Evolutionary conservation across 1,284 basidiomycete species (phyloP).

Genomic region (Anthracocystis setariae): DNA sequence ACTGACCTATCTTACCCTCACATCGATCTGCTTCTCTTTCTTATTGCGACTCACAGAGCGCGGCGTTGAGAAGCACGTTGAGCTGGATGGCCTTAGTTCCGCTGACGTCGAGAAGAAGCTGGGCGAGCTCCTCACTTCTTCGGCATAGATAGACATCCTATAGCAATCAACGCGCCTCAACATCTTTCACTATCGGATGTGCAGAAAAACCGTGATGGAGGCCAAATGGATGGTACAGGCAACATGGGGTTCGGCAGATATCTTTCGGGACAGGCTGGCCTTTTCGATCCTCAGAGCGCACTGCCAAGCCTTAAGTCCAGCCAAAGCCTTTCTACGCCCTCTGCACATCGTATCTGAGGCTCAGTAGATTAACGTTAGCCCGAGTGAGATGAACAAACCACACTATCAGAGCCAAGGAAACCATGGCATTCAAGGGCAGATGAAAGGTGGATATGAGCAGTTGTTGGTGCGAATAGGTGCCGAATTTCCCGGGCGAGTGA

Average conservation of each 20-base stretch:
- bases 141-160: slow-evolving; percentile 14
- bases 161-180: slow-evolving; percentile 2
- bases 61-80: slow-evolving; percentile 62
- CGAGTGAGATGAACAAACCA: neutral
- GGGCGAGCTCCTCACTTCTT: slow-evolving; percentile 53
- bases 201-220: too few relatives aligned
- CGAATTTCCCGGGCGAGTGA: slow-evolving; percentile 1
- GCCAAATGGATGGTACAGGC: too few relatives aligned
- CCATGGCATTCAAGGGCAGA: too few relatives aligned
- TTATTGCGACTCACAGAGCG: slow-evolving; percentile 44
- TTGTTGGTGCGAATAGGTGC: too few relatives aligned
- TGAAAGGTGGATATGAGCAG: too few relatives aligned
- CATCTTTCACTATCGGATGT: neutral
- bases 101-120: slow-evolving; percentile 64
- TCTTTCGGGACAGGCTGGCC: too few relatives aligned
- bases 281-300: too few relatives aligned
- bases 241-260: too few relatives aligned
- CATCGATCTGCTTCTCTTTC: neutral
- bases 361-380: too few relatives aligned
- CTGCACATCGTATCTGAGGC: too few relatives aligned
- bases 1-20: neutral
- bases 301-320: too few relatives aligned
- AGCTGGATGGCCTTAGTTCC: slow-evolving; percentile 62
- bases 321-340: too few relatives aligned
- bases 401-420: neutral